Evolutionary conservation across 2,329 filamentous ascomycete genomes (phyloP).

Genomic region (Aspergillus thermomutatus): DNA sequence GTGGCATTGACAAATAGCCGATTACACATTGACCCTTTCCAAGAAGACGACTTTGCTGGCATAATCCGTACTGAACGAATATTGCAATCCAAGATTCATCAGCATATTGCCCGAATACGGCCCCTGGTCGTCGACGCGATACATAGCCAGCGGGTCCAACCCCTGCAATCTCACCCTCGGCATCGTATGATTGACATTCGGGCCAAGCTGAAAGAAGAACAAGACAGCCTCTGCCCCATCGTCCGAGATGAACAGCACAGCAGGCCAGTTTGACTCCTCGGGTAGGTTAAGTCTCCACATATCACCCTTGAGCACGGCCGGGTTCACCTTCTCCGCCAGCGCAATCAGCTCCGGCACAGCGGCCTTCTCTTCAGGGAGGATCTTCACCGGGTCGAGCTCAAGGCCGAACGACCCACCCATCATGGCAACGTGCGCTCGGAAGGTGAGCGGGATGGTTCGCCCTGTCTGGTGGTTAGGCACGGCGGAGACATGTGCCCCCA

Average conservation of each 20-base stretch:
- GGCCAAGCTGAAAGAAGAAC: constrained; percentile 59
- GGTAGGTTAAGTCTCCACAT: constrained; percentile 60
- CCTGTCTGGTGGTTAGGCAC: constrained; percentile 58
- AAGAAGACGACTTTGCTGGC: constrained; percentile 57
- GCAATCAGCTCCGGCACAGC: constrained; percentile 54
- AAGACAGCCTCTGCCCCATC: constrained; percentile 51
- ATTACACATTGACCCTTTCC: constrained; percentile 33
- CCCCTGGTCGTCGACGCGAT: constrained; percentile 51
- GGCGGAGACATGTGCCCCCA: constrained; percentile 64
- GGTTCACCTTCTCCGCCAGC: constrained; percentile 56
- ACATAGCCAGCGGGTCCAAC: constrained; percentile 53
- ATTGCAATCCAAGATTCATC: constrained; percentile 61
- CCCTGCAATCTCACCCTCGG: constrained; percentile 56
- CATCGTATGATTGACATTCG: constrained; percentile 51
- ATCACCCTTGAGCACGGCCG: constrained; percentile 56
- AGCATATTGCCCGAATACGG: constrained; percentile 57
- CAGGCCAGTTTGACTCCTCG: constrained; percentile 60
- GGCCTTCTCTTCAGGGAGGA: constrained; percentile 50
- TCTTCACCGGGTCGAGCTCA: constrained; percentile 57
- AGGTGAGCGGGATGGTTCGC: constrained; percentile 55
- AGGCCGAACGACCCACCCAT: constrained; percentile 67
- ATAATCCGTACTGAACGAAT: constrained; percentile 52
- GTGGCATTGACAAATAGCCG: no score
- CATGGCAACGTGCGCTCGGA: constrained; percentile 64
- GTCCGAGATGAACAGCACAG: constrained; percentile 56